These are phyloP conservation scores for Austroboletus eburneus DNA, from an alignment of 768 basidiomycete genomes.

Conservation along the genomic window DNA sequence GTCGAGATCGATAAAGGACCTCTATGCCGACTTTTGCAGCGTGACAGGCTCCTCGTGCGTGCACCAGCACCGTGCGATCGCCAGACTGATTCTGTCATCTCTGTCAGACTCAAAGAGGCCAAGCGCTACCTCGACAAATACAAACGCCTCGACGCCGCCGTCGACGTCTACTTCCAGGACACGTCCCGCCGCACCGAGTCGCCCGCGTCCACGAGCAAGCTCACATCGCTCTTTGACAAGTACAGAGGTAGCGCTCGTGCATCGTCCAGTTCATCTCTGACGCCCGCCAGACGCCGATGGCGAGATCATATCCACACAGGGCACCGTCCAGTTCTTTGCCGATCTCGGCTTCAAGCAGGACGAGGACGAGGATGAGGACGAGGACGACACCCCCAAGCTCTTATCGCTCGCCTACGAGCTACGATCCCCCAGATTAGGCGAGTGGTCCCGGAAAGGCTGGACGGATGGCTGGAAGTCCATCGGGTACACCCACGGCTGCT, in stretches of 20 bases:
- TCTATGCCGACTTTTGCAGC: slow-evolving; percentile 53
- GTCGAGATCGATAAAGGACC: slow-evolving; percentile 37
- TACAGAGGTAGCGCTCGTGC: slow-evolving; percentile 52
- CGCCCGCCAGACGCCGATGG: slow-evolving; percentile 28
- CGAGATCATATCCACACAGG: slow-evolving; percentile 69
- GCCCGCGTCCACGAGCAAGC: slow-evolving; percentile 48
- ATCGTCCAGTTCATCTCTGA: slow-evolving; percentile 34
- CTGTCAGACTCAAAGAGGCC: slow-evolving; percentile 47
- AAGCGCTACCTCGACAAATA: slow-evolving; percentile 65
- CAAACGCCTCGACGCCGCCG: slow-evolving; percentile 65
- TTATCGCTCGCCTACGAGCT: slow-evolving; percentile 80
- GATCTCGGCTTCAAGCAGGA: slow-evolving; percentile 26
- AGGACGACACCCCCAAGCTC: slow-evolving; percentile 73
- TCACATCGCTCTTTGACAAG: slow-evolving; percentile 55
- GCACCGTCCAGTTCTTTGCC: slow-evolving; percentile 69
- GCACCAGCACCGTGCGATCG: slow-evolving; percentile 24
- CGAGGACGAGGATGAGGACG: slow-evolving; percentile 54
- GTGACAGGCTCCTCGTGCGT: slow-evolving; percentile 72
- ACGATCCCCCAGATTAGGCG: slow-evolving; percentile 67
- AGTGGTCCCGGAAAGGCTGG: slow-evolving; percentile 72
- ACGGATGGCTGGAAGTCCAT: slow-evolving; percentile 74
- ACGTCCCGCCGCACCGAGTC: slow-evolving; percentile 6
- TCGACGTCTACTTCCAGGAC: slow-evolving; percentile 70
- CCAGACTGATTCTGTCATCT: slow-evolving; percentile 1
- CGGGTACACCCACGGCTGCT: slow-evolving; percentile 52